A percentile compares a stretch with the other conserved stretches of the same genome.
Conservation (phyloP, 164 flowering plant species). For the Aristolochia californica region DNA sequence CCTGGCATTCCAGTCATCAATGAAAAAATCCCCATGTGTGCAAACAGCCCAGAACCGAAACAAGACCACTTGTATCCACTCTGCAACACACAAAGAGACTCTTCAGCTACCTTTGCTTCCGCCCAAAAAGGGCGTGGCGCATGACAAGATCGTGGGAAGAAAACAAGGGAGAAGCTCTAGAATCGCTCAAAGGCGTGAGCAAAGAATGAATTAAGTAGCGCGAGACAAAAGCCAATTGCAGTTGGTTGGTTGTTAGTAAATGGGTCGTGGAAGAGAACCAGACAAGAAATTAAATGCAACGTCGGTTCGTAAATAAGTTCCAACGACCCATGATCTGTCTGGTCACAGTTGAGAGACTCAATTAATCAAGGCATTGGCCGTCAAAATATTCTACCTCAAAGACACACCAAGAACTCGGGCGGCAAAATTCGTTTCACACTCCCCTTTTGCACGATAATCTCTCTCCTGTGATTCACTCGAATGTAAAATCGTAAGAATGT, state of each 20-base stretch:
- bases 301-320: not conserved
- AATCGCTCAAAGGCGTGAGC: not conserved
- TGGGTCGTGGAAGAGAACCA: not conserved
- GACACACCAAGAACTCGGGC: too few relatives aligned
- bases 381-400: too few relatives aligned
- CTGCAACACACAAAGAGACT: not conserved
- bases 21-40: slow-evolving; percentile 28
- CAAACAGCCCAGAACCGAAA: not conserved
- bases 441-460: too few relatives aligned
- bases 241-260: not conserved
- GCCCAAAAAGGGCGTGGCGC: not conserved
- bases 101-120: not conserved
- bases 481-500: too few relatives aligned
- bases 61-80: not conserved
- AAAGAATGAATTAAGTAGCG: not conserved
- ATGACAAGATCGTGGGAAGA: not conserved
- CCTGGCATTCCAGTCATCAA: slow-evolving; percentile 61
- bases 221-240: not conserved
- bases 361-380: too few relatives aligned
- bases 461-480: too few relatives aligned
- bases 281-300: not conserved
- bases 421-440: too few relatives aligned
- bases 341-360: not conserved
- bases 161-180: not conserved
- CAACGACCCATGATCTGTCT: not conserved